Percentiles rank a stretch among this genome's conserved stretches.
phyloP scores from a whole-genome alignment of 805 yeast genomes.

The Metschnikowia cerradonensis region DNA sequence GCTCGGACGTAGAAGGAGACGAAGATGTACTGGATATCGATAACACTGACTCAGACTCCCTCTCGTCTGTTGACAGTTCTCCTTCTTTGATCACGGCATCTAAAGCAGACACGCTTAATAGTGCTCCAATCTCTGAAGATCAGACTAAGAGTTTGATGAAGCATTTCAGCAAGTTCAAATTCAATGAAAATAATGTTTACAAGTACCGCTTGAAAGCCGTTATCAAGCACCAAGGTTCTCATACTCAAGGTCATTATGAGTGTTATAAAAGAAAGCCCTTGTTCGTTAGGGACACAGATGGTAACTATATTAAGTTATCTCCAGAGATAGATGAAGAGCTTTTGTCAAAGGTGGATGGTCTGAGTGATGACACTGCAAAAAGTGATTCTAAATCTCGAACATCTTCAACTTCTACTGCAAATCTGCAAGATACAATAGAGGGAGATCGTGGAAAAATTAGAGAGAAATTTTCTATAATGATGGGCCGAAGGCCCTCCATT shows the following conservation, averaged over 20 bases:
- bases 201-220: conserved; percentile 65
- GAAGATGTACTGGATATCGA: conserved; percentile 7
- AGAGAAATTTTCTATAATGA: conserved; percentile 33
- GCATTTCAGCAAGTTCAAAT: conserved; percentile 36
- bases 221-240: conserved; percentile 85
- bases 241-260: conserved; percentile 85
- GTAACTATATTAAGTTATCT: conserved; percentile 36
- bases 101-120: conserved; percentile 25
- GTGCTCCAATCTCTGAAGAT: conserved; percentile 36
- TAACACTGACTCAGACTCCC: conserved; percentile 10
- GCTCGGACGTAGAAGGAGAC: conserved; percentile 10
- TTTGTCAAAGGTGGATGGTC: conserved; percentile 4
- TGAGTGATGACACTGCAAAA: not conserved
- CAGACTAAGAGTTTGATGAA: conserved; percentile 33
- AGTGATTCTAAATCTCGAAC: conserved; percentile 3
- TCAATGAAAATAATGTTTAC: conserved; percentile 38
- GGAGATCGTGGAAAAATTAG: conserved; percentile 30
- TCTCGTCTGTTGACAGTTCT: conserved; percentile 9
- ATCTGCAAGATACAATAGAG: conserved; percentile 11
- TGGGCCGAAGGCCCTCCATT: conserved; percentile 40
- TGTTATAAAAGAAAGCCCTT: conserved; percentile 77
- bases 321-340: conserved; percentile 34
- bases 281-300: conserved; percentile 44
- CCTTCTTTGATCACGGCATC: conserved; percentile 7
- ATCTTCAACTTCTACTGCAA: conserved; percentile 14